Evolutionary conservation across 1,284 basidiomycete species (phyloP).

Genomic region (Limonomyces culmigenus): DNA sequence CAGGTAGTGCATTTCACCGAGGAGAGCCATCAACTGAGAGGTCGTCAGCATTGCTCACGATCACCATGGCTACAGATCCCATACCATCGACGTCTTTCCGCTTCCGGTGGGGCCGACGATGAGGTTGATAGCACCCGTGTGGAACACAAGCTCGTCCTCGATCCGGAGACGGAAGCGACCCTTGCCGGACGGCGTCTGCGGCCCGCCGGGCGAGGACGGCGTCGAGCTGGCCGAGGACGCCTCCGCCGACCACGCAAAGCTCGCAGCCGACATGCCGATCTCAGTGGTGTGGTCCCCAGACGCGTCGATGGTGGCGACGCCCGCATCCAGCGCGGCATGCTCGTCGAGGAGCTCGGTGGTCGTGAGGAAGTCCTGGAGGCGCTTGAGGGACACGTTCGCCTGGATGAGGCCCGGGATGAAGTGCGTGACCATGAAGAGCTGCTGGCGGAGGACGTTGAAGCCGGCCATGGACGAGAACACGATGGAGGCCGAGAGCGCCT

Average conservation of each 20-base stretch:
- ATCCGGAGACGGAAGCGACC: slow-evolving; percentile 30
- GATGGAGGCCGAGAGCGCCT: slow-evolving; percentile 13
- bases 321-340: slow-evolving; percentile 14
- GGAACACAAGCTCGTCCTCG: slow-evolving; percentile 37
- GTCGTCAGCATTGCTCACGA: no score
- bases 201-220: slow-evolving; percentile 8
- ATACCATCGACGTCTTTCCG: slow-evolving; percentile 32
- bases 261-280: slow-evolving; percentile 23
- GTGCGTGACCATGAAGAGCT: slow-evolving; percentile 15
- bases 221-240: slow-evolving; percentile 9
- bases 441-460: slow-evolving; percentile 20
- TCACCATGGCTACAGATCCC: no score
- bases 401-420: slow-evolving; percentile 14
- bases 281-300: slow-evolving; percentile 9
- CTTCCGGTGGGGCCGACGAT: slow-evolving; percentile 48
- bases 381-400: slow-evolving; percentile 29
- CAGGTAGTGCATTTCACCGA: slow-evolving; percentile 42
- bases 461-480: slow-evolving; percentile 24
- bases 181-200: no score
- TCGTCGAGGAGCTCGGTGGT: slow-evolving; percentile 34
- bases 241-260: slow-evolving; percentile 23
- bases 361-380: slow-evolving; percentile 23
- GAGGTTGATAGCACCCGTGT: slow-evolving; percentile 39
- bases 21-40: background rate
- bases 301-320: background rate